phyloP scores from a whole-genome alignment of 2,329 filamentous ascomycete genomes.

The Xylaria sp. region DNA sequence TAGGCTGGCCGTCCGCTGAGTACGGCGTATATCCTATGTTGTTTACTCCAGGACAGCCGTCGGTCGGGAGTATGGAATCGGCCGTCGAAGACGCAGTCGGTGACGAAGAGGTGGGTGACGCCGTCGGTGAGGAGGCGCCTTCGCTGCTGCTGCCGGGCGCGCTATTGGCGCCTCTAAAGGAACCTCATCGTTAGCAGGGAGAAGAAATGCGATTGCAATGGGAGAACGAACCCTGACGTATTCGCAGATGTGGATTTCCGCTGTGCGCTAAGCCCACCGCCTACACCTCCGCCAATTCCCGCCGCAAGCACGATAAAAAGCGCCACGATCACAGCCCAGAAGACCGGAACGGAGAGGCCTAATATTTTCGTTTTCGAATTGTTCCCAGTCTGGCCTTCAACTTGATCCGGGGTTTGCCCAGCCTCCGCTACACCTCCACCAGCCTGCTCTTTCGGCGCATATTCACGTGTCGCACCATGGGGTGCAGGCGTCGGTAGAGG shows the following conservation, averaged over 20 bases:
- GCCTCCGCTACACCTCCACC: background rate
- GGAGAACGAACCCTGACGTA: slow-evolving; percentile 30
- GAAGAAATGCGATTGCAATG: background rate
- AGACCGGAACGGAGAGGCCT: slow-evolving; percentile 43
- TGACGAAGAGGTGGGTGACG: slow-evolving; percentile 29
- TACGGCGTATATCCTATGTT: slow-evolving; percentile 40
- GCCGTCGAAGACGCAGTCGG: slow-evolving; percentile 21
- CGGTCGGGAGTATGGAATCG: slow-evolving; percentile 39
- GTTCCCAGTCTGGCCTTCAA: background rate
- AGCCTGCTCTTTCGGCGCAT: slow-evolving; percentile 14
- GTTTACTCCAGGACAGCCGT: slow-evolving; percentile 43
- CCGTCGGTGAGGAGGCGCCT: slow-evolving; percentile 26
- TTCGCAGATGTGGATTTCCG: slow-evolving; percentile 29
- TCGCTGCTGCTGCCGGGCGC: slow-evolving; percentile 14
- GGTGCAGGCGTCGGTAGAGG: slow-evolving; percentile 31
- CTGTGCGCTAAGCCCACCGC: slow-evolving; percentile 41
- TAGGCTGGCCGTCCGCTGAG: slow-evolving; percentile 42
- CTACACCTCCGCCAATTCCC: slow-evolving; percentile 44
- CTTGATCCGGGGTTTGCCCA: slow-evolving; percentile 2
- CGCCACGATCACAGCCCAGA: slow-evolving; percentile 42
- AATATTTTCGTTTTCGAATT: slow-evolving; percentile 30
- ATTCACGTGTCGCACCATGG: background rate
- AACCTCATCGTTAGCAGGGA: slow-evolving; percentile 2
- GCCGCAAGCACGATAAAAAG: slow-evolving; percentile 43
- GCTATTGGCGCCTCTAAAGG: slow-evolving; percentile 2